Conservation (phyloP, 768 basidiomycete genomes). For the Terana coerulea region DNA sequence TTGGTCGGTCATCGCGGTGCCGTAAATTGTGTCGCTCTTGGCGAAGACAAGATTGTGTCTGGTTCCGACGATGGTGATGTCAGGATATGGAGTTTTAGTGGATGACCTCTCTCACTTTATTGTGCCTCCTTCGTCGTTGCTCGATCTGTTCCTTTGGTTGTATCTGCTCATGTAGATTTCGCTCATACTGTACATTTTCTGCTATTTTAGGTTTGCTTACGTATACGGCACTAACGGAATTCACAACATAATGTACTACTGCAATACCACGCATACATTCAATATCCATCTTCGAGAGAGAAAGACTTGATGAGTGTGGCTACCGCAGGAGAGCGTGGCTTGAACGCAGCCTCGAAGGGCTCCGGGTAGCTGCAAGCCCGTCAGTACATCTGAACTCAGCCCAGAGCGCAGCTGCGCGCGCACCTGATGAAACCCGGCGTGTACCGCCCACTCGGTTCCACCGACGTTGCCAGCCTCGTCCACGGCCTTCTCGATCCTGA, state of each 20-base stretch:
- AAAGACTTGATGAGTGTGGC: neutral
- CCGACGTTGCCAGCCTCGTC: neutral
- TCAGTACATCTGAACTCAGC: neutral
- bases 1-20: slow-evolving; percentile 93
- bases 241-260: neutral
- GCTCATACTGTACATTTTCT: neutral
- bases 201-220: neutral
- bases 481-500: neutral
- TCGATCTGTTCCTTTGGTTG: neutral
- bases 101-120: slow-evolving; percentile 1
- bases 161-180: neutral
- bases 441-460: neutral
- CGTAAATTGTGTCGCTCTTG: slow-evolving; percentile 84
- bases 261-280: neutral
- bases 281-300: neutral
- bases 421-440: neutral
- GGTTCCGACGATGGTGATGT: slow-evolving; percentile 91
- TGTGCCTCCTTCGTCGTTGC: neutral
- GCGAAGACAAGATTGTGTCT: slow-evolving; percentile 95
- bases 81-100: slow-evolving; percentile 62
- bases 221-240: neutral
- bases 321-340: neutral
- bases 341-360: neutral
- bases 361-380: neutral
- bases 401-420: too few relatives aligned